A percentile compares a stretch with the other conserved stretches of the same genome.
These are phyloP conservation scores for Aspergillus sparsus DNA, from an alignment of 495 filamentous ascomycete genomes.

Conservation along the genomic window DNA sequence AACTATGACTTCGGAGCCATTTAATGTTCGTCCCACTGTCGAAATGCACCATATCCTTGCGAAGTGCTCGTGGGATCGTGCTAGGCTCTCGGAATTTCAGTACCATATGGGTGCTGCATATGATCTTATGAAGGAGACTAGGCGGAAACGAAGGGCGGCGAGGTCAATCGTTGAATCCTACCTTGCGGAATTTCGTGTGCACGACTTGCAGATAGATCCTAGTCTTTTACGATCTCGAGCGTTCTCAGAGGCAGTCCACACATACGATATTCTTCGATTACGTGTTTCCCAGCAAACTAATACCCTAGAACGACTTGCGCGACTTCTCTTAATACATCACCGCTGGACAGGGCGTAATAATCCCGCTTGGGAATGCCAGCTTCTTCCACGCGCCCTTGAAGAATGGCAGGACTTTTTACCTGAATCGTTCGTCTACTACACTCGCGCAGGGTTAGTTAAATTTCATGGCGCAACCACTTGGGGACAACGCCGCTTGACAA, in stretches of 20 bases:
- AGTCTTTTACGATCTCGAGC: constrained; percentile 27
- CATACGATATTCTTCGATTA: constrained; percentile 40
- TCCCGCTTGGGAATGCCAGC: constrained; percentile 30
- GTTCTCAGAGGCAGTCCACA: constrained; percentile 39
- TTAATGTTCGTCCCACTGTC: constrained; percentile 56
- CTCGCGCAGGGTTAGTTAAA: constrained; percentile 28
- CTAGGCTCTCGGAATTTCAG: constrained; percentile 26
- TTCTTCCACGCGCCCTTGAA: constrained; percentile 46
- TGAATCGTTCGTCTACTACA: constrained; percentile 33
- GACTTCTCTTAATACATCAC: constrained; percentile 18
- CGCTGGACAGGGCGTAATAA: constrained; percentile 28
- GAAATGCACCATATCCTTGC: constrained; percentile 55
- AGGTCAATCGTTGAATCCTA: constrained; percentile 29
- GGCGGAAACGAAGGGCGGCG: constrained; percentile 29
- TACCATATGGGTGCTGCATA: constrained; percentile 34
- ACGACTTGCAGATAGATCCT: constrained; percentile 6
- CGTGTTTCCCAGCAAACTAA: constrained; percentile 35
- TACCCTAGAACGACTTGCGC: constrained; percentile 26
- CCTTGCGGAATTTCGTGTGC: constrained; percentile 14
- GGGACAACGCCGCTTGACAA: constrained; percentile 5
- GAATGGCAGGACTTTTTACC: constrained; percentile 55
- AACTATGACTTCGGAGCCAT: constrained; percentile 57
- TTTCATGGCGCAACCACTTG: constrained; percentile 24
- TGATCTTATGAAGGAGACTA: constrained; percentile 32
- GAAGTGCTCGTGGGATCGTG: constrained; percentile 30